Percentiles rank a stretch among this genome's conserved stretches.
Evolutionary conservation across 306 rosid species (phyloP).

Genomic region (Prunus salicina): DNA sequence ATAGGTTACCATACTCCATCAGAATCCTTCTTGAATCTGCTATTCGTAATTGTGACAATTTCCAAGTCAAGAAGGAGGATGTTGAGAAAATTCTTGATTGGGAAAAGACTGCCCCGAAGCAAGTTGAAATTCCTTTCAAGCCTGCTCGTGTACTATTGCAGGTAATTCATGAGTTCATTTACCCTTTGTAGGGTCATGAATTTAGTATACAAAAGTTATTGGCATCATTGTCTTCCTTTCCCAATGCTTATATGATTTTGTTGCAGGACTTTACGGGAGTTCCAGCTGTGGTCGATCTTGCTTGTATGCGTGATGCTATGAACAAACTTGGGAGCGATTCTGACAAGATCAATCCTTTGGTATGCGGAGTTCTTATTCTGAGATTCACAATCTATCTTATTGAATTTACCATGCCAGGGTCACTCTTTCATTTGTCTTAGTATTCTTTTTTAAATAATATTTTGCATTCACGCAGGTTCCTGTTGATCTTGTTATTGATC

Average conservation of each 20-base stretch:
- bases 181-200: not conserved
- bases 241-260: conserved; percentile 10
- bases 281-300: conserved; percentile 91
- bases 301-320: conserved; percentile 98
- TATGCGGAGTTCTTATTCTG: conserved; percentile 22
- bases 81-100: conserved; percentile 89
- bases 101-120: conserved; percentile 70
- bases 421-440: conserved; percentile 19
- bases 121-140: conserved; percentile 91
- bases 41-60: conserved; percentile 84
- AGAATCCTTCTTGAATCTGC: conserved; percentile 74
- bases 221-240: not conserved
- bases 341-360: conserved; percentile 90
- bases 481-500: conserved; percentile 92
- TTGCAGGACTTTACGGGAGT: conserved; percentile 90
- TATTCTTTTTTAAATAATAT: not conserved
- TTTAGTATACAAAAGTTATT: not conserved
- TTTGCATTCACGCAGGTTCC: conserved; percentile 59
- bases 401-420: not conserved
- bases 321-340: conserved; percentile 91
- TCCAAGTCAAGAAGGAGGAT: conserved; percentile 87
- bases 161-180: conserved; percentile 41
- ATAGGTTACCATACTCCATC: conserved; percentile 76
- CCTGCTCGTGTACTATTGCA: conserved; percentile 94
- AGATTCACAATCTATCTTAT: not conserved